Evolutionary conservation across 116 monocot species (phyloP).

Genomic region (Thalassia testudinum): DNA sequence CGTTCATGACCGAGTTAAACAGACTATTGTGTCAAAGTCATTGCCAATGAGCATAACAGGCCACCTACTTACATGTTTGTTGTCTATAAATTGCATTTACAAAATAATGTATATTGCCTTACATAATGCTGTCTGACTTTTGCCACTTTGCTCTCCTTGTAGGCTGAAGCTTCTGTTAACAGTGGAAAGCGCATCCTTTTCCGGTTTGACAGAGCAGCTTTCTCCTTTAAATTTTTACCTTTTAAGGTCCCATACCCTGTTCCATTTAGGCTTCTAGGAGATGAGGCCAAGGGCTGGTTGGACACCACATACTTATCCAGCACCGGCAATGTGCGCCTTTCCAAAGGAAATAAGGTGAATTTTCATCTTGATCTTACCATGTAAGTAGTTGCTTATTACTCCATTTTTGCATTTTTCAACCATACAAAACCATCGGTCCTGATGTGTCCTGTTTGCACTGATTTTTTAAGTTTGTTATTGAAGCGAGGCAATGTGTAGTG

Average conservation of each 20-base stretch:
- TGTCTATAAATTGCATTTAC: no score
- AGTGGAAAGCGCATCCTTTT: slow-evolving; percentile 85
- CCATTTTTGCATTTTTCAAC: no score
- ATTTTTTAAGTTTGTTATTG: no score
- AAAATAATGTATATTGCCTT: no score
- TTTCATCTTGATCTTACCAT: background rate
- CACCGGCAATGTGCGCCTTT: slow-evolving; percentile 82
- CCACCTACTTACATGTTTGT: no score
- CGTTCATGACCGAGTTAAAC: no score
- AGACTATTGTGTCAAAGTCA: no score
- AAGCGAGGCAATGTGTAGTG: slow-evolving; percentile 23
- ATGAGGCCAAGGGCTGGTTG: slow-evolving; percentile 98
- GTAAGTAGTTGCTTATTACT: no score
- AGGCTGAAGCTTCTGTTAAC: slow-evolving; percentile 81
- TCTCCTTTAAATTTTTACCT: slow-evolving; percentile 84
- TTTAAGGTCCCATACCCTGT: slow-evolving; percentile 98
- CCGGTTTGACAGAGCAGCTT: slow-evolving; percentile 86
- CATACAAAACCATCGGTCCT: no score
- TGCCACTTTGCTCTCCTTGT: background rate
- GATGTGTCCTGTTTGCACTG: no score
- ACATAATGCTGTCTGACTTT: no score
- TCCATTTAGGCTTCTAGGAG: slow-evolving; percentile 92
- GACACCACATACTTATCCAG: slow-evolving; percentile 90
- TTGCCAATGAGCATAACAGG: no score
- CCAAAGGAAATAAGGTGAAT: slow-evolving; percentile 88